These are phyloP conservation scores for Peronospora farinosa DNA, from an alignment of 352 stramenopile genomes.

Conservation along the genomic window DNA sequence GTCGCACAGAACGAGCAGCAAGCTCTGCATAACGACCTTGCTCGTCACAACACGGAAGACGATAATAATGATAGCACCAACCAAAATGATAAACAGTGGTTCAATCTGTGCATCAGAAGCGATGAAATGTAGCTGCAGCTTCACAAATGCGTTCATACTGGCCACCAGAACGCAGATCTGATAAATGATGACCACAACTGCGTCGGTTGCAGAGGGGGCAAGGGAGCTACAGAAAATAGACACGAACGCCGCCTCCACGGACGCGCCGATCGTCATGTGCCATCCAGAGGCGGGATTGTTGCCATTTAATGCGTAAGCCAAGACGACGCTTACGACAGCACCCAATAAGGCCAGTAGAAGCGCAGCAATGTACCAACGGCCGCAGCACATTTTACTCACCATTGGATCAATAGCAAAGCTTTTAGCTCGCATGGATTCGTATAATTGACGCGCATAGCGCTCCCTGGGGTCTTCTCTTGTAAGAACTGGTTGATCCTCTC, in stretches of 20 bases:
- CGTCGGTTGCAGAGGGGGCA: constrained; percentile 31
- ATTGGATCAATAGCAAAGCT: constrained; percentile 28
- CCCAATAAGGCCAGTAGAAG: constrained; percentile 23
- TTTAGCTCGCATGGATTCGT: constrained; percentile 23
- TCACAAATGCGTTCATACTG: constrained; percentile 47
- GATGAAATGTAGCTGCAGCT: constrained; percentile 33
- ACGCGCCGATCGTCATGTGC: constrained; percentile 35
- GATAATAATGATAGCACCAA: constrained; percentile 32
- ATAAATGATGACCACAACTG: constrained; percentile 37
- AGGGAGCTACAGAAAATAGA: constrained; percentile 35
- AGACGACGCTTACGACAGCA: constrained; percentile 12
- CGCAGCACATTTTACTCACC: constrained; percentile 25
- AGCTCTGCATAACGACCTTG: constrained; percentile 41
- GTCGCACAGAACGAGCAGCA: constrained; percentile 39
- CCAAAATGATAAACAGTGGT: constrained; percentile 42
- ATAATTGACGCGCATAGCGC: constrained; percentile 20
- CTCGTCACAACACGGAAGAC: constrained; percentile 46
- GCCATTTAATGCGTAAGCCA: constrained; percentile 26
- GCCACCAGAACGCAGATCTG: constrained; percentile 41
- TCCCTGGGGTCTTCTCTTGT: constrained; percentile 26
- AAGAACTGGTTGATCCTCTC: constrained; percentile 20
- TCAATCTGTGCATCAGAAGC: constrained; percentile 33
- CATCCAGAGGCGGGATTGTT: constrained; percentile 20
- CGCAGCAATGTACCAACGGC: constrained; percentile 26
- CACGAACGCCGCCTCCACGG: constrained; percentile 22